Base-by-base conservation (phyloP, 73 alveolate species). In the Paramecium caudatum region DNA sequence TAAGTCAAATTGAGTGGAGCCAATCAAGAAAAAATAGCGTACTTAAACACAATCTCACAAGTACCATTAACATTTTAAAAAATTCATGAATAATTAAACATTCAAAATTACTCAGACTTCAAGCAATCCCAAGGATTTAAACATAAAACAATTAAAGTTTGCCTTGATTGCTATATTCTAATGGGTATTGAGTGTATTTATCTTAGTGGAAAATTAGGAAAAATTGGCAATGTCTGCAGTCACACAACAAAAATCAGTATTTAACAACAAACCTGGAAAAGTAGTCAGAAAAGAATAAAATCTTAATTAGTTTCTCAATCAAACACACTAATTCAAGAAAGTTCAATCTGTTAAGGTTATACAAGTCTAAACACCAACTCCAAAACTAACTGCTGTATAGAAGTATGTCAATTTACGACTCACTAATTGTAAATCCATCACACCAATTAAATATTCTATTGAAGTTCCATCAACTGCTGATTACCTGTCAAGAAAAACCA, bases 391-490 rank as follows among this genome's bases (percentile, higher is more conserved):
- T 13, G 21, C 61, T 7, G 34, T 68, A 3, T 23, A 68, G 8
- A 68, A 68, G n/a, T 68, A 68, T 32, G 50, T 68, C 34, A 68
- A 36, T 33, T 19, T 68, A 10, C 25, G 61, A 68, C 34, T 68
- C 17, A 68, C 30, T 6, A 37, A 68, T 15, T 33, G 32, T 7
- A 68, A 68, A 34, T 68, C 50, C 3, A 37, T 32, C 0, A 68
- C 84, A 10, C 84, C 84, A 3, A 68, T 34, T 0, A 68, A 68
- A 68, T 68, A 68, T 68, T 68, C 84, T 2, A 68, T 68, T 33
- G 84, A 68, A 33, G 27, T 34, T 4, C 84, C 84, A 1, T 68
- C 84, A 0, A 68, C 84, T 0, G 84, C 84, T 34, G 84, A 68
- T 34, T 68, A 34, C 15, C 34, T 34, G 36, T 68, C 84, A 0